These are phyloP conservation scores for Neonothopanus nambi DNA, from an alignment of 1,284 basidiomycete species.

Conservation along the genomic window DNA sequence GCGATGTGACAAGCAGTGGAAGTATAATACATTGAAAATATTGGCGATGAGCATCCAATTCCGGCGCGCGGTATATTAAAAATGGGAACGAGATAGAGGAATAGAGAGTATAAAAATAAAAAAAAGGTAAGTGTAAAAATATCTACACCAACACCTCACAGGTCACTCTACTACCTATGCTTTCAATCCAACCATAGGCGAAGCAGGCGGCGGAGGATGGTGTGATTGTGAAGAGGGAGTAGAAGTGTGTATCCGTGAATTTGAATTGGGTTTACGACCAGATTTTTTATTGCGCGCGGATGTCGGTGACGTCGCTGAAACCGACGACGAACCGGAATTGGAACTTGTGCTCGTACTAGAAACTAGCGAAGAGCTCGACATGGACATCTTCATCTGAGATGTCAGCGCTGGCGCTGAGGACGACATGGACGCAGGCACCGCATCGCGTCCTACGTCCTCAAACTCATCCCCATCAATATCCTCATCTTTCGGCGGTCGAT, in stretches of 20 bases:
- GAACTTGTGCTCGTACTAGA: background rate
- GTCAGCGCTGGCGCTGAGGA: slow-evolving; percentile 1
- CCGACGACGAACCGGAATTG: background rate
- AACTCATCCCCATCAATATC: background rate
- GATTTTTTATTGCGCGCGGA: background rate
- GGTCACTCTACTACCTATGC: background rate
- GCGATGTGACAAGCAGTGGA: too few relatives aligned
- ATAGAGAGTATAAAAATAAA: too few relatives aligned
- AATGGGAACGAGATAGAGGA: too few relatives aligned
- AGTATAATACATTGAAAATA: too few relatives aligned
- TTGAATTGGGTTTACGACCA: too few relatives aligned
- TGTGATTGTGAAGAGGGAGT: background rate
- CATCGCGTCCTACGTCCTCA: slow-evolving; percentile 2
- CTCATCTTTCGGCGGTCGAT: background rate
- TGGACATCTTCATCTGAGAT: slow-evolving; percentile 1
- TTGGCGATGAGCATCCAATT: too few relatives aligned
- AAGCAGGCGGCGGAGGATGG: slow-evolving; percentile 1
- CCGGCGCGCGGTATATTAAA: too few relatives aligned
- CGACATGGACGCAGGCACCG: background rate
- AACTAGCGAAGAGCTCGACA: slow-evolving; percentile 4
- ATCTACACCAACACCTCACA: too few relatives aligned
- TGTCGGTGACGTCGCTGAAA: background rate
- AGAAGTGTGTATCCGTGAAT: too few relatives aligned
- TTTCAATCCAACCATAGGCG: slow-evolving; percentile 11
- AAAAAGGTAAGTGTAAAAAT: too few relatives aligned